phyloP scores from a whole-genome alignment of 1,284 basidiomycete genomes.

The Moniliella sp. region DNA sequence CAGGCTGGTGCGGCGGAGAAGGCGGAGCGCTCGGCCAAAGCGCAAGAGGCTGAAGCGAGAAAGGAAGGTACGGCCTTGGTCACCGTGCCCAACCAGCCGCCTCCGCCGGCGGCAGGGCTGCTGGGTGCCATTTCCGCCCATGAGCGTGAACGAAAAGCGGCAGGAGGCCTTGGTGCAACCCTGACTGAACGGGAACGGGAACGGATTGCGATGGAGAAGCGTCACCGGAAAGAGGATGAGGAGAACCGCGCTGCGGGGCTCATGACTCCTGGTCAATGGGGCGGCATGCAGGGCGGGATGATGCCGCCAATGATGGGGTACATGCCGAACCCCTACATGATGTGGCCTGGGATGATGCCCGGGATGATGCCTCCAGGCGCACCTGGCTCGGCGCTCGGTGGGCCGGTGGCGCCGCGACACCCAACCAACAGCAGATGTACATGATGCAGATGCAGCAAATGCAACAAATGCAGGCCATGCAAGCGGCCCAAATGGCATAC shows the following conservation, averaged over 20 bases:
- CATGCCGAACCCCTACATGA: constrained; percentile 12
- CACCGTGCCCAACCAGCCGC: constrained; percentile 78
- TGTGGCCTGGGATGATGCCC: constrained; percentile 35
- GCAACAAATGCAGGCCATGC: constrained; percentile 14
- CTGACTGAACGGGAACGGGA: constrained; percentile 85
- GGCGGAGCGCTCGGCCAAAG: constrained; percentile 76
- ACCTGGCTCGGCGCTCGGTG: neutral
- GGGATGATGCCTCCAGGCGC: constrained; percentile 8
- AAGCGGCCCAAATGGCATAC: constrained; percentile 28
- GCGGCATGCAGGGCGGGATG: constrained; percentile 4
- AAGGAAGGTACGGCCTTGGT: constrained; percentile 71
- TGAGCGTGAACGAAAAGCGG: constrained; percentile 74
- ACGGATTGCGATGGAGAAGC: constrained; percentile 39
- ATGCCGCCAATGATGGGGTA: constrained; percentile 1
- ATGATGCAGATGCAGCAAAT: constrained; percentile 18
- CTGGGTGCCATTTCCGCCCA: constrained; percentile 85
- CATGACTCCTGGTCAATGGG: constrained; percentile 47
- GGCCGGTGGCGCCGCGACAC: constrained; percentile 5
- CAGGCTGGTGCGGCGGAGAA: constrained; percentile 86
- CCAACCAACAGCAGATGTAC: constrained; percentile 4
- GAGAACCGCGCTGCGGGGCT: constrained; percentile 73
- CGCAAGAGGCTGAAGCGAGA: constrained; percentile 73
- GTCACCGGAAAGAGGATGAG: constrained; percentile 72
- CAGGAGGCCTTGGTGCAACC: constrained; percentile 77
- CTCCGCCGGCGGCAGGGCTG: constrained; percentile 79